Percentiles rank a stretch among this genome's conserved stretches.
phyloP scores from a whole-genome alignment of 1,139 yeast genomes.

The Suhomyces bokatorum region DNA sequence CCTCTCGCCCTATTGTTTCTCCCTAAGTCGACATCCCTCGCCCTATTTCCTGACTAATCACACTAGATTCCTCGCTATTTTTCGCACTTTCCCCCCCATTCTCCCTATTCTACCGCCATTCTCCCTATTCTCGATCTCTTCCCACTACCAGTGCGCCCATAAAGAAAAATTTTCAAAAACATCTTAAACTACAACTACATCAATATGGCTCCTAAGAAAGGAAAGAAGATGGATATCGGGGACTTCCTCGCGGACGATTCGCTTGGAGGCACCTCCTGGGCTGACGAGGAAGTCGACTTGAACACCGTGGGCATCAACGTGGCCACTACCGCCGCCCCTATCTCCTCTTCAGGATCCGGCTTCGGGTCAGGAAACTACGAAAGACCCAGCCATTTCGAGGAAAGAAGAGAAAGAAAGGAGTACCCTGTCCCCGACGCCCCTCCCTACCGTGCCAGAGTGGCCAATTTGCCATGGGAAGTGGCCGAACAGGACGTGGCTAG shows the following conservation, averaged over 20 bases:
- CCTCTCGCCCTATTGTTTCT: no score
- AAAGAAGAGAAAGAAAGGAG: slow-evolving; percentile 54
- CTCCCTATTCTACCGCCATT: not conserved
- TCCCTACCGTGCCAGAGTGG: slow-evolving; percentile 86
- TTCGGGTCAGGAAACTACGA: slow-evolving; percentile 9
- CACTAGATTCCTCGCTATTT: no score
- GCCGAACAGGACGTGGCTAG: slow-evolving; percentile 64
- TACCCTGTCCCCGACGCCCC: slow-evolving; percentile 88
- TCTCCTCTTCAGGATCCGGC: slow-evolving; percentile 15
- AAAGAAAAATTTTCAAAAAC: slow-evolving; percentile 8
- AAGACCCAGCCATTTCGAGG: slow-evolving; percentile 12
- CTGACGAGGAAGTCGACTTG: slow-evolving; percentile 32
- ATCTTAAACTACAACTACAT: not conserved
- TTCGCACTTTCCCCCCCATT: not conserved
- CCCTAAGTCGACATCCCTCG: not conserved
- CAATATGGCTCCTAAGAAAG: slow-evolving; percentile 39
- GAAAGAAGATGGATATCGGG: slow-evolving; percentile 53
- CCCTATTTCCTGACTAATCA: not conserved
- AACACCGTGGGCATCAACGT: slow-evolving; percentile 26
- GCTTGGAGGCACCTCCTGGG: slow-evolving; percentile 41
- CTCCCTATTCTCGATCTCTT: not conserved
- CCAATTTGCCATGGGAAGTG: slow-evolving; percentile 83
- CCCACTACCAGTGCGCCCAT: not conserved
- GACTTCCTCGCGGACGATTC: slow-evolving; percentile 51
- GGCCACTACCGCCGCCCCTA: slow-evolving; percentile 30